Evolutionary conservation across 2,329 filamentous ascomycete species (phyloP).

Genomic region (Claviceps quebecensis): DNA sequence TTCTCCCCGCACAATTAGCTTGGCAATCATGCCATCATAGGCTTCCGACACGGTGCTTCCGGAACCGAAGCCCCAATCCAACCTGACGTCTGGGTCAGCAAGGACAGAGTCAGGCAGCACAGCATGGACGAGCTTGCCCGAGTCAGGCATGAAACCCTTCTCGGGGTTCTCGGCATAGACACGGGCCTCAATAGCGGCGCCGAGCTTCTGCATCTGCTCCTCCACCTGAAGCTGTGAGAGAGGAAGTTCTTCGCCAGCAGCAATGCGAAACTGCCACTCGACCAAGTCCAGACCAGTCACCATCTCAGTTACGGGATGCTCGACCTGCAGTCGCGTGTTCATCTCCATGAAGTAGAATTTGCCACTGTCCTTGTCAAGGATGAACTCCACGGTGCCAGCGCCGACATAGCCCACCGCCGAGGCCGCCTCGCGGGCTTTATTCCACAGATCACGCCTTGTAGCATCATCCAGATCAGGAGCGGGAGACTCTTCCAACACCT

Average conservation of each 20-base stretch:
- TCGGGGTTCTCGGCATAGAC: conserved; percentile 95
- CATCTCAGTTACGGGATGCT: conserved; percentile 79
- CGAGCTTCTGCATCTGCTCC: conserved; percentile 55
- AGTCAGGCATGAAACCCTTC: conserved; percentile 86
- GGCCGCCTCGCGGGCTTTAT: conserved; percentile 50
- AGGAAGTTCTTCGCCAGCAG: conserved; percentile 42
- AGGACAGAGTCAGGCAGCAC: conserved; percentile 51
- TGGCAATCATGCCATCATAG: conserved; percentile 98
- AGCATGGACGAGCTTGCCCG: conserved; percentile 74
- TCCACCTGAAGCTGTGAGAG: conserved; percentile 52
- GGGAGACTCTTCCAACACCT: conserved; percentile 81
- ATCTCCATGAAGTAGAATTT: conserved; percentile 76
- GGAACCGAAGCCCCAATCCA: conserved; percentile 84
- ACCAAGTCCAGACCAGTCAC: conserved; percentile 64
- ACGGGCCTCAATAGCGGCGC: conserved; percentile 85
- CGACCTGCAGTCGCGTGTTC: conserved; percentile 84
- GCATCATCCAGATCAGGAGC: conserved; percentile 51
- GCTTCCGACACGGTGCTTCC: conserved; percentile 88
- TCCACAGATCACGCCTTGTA: conserved; percentile 48
- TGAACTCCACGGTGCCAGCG: conserved; percentile 81
- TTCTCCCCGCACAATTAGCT: conserved; percentile 78
- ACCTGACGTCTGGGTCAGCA: conserved; percentile 59
- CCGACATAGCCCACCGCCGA: conserved; percentile 77
- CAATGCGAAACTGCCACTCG: conserved; percentile 84
- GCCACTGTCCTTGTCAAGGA: conserved; percentile 69